Evolutionary conservation across 768 basidiomycete species (phyloP), one percentile per base, ranked within the genome.

Genomic region (Chalciporus pseudorubinellus): DNA sequence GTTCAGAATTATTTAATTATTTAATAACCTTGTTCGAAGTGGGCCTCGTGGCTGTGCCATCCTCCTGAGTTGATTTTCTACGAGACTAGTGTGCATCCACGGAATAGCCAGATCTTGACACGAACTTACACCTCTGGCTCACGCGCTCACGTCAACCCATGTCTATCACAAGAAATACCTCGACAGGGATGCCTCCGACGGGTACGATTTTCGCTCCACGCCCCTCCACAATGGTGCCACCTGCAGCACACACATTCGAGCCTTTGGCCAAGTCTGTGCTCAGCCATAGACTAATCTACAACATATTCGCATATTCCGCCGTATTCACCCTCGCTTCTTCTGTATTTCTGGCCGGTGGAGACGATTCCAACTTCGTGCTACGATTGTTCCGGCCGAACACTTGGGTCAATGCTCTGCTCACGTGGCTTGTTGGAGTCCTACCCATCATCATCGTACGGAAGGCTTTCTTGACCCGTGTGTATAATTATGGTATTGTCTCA

Each of bases 261-360:
- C 86, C 86, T 9, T 76, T 82, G 40, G 78, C 83, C 2, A 87
- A 84, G 60, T 67, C 76, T 3, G 74, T 84, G 6, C 75, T 90
- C 41, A 77, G 74, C 45, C 80, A 82, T 59, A 80, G 87, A 36
- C 77, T 88, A 7, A 69, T 78, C 20, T 73, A 75, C 56, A 72
- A 71, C 52, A 75, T 85, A 28, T 79, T 89, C 51, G 63, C 76
- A 9, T 74, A 73, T 29, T 80, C 84, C 29, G 71, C 71, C 0
- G 59, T 75, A 4, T 73, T 75, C 51, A 78, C 77, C 6, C 83
- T 81, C 70, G 60, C 62, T 6, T 69, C 74, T 1, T 66, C 69
- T 14, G 63, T 71, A 3, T 40, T 71, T 22, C 75, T 80, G 8
- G 34, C 56, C 0, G 44, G 57, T 22, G 51, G 46, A 26, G 57